Base-by-base conservation (phyloP, 768 basidiomycete genomes). In the Pleurotus tuber-regium region DNA sequence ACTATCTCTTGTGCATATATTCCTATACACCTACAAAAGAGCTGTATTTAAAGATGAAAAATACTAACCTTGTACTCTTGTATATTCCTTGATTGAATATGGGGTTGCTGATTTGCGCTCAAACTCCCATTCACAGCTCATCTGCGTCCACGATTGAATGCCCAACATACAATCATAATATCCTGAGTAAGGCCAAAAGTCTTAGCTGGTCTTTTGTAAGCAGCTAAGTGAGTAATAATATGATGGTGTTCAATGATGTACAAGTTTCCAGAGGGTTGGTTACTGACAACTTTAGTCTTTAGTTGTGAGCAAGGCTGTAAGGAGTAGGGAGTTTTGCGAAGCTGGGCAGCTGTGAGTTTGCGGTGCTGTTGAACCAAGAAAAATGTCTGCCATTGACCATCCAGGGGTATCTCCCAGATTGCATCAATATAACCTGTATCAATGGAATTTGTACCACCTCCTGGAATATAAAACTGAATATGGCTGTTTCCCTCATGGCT, bases 161-260 rank as follows among this genome's bases (percentile, higher is more conserved):
- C 58, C 55, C 55, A 59, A 52, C 56, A 61, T 14, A 64, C 47
- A 11, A 64, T 55, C 42, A 61, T 21, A 23, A 51, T 57, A 28
- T 57, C 43, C 26, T 44, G 31, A 4, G 47, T 24, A 35, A 63
- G 58, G 8, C 54, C 54, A 55, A 59, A 66, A 1, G 64, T 61
- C 1, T 61, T 56, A 46, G 23, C 33, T 36, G 58, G 57, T 11
- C 55, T 39, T 16, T 44, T 39, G 30, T 50, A 61, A 10, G 50
- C 51, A 26, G 59, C 55, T 9, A 65, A 24, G 53, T 65, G 64
- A 4, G 59, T 60, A 30, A 65, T 58, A 35, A 66, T 61, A 43
- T 66, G 59, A 2, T 24, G n/a, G 4, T 53, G 57, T 38, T 66
- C 59, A 43, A 64, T 58, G 25, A 66, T 58, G n/a, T 46, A 23